Conservation (phyloP, 345 rosid genomes). For the Draba incana region DNA sequence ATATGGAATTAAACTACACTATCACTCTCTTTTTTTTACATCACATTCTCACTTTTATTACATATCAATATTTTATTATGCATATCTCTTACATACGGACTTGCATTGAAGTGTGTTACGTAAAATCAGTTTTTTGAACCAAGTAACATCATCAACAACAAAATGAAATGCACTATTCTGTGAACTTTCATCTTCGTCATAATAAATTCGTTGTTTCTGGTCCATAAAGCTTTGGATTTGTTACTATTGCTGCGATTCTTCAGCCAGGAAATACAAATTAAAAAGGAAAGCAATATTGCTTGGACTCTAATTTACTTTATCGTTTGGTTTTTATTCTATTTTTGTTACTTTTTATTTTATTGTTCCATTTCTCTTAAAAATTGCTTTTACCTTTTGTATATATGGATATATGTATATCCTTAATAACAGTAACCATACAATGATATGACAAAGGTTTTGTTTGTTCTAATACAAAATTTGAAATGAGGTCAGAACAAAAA, state of each 20-base stretch:
- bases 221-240: constrained; percentile 19
- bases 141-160: neutral
- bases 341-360: neutral
- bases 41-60: neutral
- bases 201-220: constrained; percentile 11
- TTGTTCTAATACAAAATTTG: neutral
- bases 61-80: neutral
- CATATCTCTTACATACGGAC: constrained; percentile 16
- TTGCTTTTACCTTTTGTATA: neutral
- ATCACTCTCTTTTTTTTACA: neutral
- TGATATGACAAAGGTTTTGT: neutral
- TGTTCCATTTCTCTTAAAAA: neutral
- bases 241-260: constrained; percentile 15
- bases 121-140: neutral
- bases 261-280: neutral
- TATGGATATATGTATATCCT: neutral
- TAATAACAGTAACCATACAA: neutral
- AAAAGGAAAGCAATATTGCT: neutral
- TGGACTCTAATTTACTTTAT: constrained; percentile 8
- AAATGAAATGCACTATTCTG: neutral
- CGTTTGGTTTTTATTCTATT: neutral
- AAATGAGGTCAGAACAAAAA: neutral
- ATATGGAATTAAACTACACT: neutral
- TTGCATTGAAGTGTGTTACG: constrained; percentile 31
- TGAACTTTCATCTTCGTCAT: constrained; percentile 23